Evolutionary conservation across 23 red algal species (phyloP).

Genomic region (Pyropia haitanensis): DNA sequence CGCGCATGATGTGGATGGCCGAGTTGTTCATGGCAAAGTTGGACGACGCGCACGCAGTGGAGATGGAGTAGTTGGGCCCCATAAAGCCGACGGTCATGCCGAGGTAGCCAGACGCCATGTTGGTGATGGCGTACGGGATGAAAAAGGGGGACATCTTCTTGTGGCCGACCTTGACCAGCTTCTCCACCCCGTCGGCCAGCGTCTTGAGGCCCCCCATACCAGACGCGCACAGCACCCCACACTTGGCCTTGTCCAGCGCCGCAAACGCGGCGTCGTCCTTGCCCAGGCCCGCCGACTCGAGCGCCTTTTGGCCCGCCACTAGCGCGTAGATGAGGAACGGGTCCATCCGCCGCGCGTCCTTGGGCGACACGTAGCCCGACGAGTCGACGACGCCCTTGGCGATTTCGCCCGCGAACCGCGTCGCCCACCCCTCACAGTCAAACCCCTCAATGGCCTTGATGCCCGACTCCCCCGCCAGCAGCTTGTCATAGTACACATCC

Average conservation of each 20-base stretch:
- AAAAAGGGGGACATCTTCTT: slow-evolving; percentile 94
- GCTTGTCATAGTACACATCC: slow-evolving; percentile 69
- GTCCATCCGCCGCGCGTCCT: slow-evolving; percentile 67
- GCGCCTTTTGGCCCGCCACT: slow-evolving; percentile 69
- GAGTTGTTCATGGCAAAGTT: slow-evolving; percentile 96
- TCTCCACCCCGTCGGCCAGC: slow-evolving; percentile 70
- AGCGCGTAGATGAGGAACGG: slow-evolving; percentile 77
- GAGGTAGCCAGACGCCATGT: slow-evolving; percentile 85
- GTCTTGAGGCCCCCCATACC: slow-evolving; percentile 92
- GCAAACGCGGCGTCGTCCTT: slow-evolving; percentile 34
- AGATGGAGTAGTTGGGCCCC: slow-evolving; percentile 90
- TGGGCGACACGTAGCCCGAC: slow-evolving; percentile 48
- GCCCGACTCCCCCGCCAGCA: slow-evolving; percentile 87
- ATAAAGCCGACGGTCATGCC: slow-evolving; percentile 86
- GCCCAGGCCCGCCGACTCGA: slow-evolving; percentile 62
- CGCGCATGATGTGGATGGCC: slow-evolving; percentile 79
- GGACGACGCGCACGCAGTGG: slow-evolving; percentile 87
- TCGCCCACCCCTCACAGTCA: slow-evolving; percentile 59
- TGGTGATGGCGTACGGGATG: slow-evolving; percentile 95
- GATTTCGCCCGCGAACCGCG: slow-evolving; percentile 75
- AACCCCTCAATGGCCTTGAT: slow-evolving; percentile 52
- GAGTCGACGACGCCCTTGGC: slow-evolving; percentile 25
- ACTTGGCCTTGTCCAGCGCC: slow-evolving; percentile 57
- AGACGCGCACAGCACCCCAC: slow-evolving; percentile 68
- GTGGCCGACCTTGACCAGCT: slow-evolving; percentile 33